Evolutionary conservation across 495 filamentous ascomycete species (phyloP), one percentile per base, ranked within the genome.

Genomic region (Beverwykella pulmonaria): DNA sequence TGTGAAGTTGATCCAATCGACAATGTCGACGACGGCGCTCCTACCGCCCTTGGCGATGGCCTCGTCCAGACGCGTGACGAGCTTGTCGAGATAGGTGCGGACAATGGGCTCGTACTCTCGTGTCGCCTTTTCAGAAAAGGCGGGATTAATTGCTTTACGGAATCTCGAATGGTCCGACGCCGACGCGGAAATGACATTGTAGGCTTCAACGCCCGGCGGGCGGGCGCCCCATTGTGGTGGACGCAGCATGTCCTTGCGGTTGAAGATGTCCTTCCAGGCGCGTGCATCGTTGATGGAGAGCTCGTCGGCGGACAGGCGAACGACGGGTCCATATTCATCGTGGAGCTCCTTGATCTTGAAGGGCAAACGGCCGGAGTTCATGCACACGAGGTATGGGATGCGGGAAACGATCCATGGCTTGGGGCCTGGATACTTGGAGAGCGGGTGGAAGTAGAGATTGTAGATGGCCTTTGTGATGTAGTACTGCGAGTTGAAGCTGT

Each of bases 381-480:
- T 44, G 29, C 34, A 34, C 10, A 65, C 17, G 22, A 60, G 61
- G 17, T 59, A 61, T 19, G 80, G 78, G 15, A 86, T 61, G 15
- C 69, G 62, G 1, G 80, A 78, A 0, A 81, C 73, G 1, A 76
- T 74, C 73, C 76, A 82, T 6, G 74, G 59, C 49, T 72, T 77
- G 25, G 84, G 85, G 2, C 85, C 85, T 0, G 85, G 85, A 67
- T 81, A 82, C 2, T 71, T 71, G 19, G 71, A 49, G 17, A 87
- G 78, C 0, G 84, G 83, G 52, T 83, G 82, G 66, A 81, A 78
- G 60, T 73, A 81, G 29, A 85, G 72, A 34, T 80, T 78, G 68
- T 86, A 86, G 65, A 70, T 15, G 30, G 56, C 61, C 22, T 41
- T 54, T 17, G 49, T 47, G 15, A 55, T 39, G 10, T 22, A 47